Percentiles rank a stretch among this genome's conserved stretches.
These are phyloP conservation scores for Geotrichum phurueaensis DNA, from an alignment of 1,139 yeast species.

Conservation along the genomic window DNA sequence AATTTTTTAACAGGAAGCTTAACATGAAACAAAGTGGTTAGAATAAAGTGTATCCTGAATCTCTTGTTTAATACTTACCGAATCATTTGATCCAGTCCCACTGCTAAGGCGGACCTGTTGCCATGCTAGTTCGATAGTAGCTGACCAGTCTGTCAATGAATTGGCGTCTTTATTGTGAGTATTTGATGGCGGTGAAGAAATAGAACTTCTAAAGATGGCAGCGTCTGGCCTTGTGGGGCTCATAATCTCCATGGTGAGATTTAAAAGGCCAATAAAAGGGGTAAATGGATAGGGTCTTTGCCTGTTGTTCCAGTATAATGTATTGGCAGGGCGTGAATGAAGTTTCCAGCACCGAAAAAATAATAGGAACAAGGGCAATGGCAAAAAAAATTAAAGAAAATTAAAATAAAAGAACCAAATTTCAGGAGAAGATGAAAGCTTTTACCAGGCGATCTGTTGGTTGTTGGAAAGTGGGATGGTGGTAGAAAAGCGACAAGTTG, in stretches of 20 bases:
- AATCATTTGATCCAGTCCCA: background rate
- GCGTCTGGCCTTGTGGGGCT: background rate
- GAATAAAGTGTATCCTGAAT: background rate
- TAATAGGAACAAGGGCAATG: background rate
- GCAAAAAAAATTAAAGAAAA: too few species aligned
- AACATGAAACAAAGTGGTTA: background rate
- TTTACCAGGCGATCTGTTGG: background rate
- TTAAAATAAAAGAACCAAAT: background rate
- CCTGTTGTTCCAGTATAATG: background rate
- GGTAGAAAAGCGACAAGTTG: background rate
- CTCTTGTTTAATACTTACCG: background rate
- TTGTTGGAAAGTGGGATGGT: background rate
- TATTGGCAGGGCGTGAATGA: background rate
- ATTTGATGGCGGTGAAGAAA: background rate
- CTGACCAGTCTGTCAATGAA: conserved; percentile 7
- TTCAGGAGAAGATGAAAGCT: background rate
- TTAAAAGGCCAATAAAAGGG: background rate
- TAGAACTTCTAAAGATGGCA: background rate
- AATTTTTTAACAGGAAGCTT: conserved; percentile 7
- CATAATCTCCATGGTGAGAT: conserved; percentile 1
- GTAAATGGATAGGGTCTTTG: background rate
- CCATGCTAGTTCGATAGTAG: conserved; percentile 7
- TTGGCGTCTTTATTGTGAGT: background rate
- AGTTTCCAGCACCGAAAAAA: background rate
- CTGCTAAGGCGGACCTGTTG: background rate